Base-by-base conservation (phyloP, 257 asterid genomes). In the Paraleonurus japonicus region DNA sequence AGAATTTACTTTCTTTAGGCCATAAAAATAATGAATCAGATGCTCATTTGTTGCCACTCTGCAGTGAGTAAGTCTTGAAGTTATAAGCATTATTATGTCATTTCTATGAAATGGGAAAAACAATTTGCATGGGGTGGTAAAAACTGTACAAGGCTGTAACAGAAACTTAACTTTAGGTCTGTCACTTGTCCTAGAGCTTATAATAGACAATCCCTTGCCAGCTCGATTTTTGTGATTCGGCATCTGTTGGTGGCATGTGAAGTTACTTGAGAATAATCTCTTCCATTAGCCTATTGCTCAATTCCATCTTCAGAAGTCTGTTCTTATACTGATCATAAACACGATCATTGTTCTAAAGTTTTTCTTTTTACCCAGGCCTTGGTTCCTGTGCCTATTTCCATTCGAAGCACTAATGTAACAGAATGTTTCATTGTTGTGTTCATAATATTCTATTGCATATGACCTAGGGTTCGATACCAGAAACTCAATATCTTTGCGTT, bases 221-320 rank as follows among this genome's bases (percentile, higher is more conserved):
- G 47, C 33, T 9, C 26, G 24, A 32, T 43, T 66, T 45, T 70
- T 27, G 51, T 65, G 17, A 15, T 48, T 20, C 41, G 7, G 30
- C 17, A 32, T 33, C 54, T 61, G 7, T 33, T 72, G 37, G 72
- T 45, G 70, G 26, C 57, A 20, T 28, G 63, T 43, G 67, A 51
- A 71, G 64, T 73, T 60, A 71, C 55, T 61, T 23, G 39, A 28
- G 66, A 50, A 28, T 72, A 27, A 30, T 19, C 19, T 76, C 22
- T 58, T 75, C 67, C 35, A 60, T 64, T 53, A 19, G 27, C 60
- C 60, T 7, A 53, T 19, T 61, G 47, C 70, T 45, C 76, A 35
- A 41, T 63, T 12, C 23, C 51, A 51, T 48, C 71, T 47, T 65
- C 66, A 11, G 26, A 28, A 24, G 59, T 32, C 30, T 19, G 15